These are phyloP conservation scores for Hanseniaspora lachancei DNA, from an alignment of 805 yeast species.

Conservation along the genomic window DNA sequence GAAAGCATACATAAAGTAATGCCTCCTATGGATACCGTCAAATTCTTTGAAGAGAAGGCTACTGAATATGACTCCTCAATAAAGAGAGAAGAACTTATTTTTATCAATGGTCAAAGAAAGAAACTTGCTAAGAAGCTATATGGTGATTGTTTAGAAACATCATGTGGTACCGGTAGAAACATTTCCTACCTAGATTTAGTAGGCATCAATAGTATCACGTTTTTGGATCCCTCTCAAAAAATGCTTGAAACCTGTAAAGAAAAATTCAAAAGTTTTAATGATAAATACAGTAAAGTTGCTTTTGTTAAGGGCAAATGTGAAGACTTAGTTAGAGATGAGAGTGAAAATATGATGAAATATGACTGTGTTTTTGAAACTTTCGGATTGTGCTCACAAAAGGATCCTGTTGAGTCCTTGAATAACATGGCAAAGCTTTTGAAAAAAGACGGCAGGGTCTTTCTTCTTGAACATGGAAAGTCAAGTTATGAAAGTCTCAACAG, in stretches of 20 bases:
- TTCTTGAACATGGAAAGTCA: slow-evolving; percentile 89
- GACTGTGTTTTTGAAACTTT: slow-evolving; percentile 90
- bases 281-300: slow-evolving; percentile 58
- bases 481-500: slow-evolving; percentile 63
- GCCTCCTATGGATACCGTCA: slow-evolving; percentile 69
- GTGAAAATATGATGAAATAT: slow-evolving; percentile 39
- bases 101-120: slow-evolving; percentile 48
- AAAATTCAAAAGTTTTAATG: slow-evolving; percentile 57
- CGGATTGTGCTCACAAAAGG: slow-evolving; percentile 91
- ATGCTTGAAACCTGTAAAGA: slow-evolving; percentile 74
- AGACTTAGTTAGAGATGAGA: slow-evolving; percentile 39
- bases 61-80: slow-evolving; percentile 68
- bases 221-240: slow-evolving; percentile 66
- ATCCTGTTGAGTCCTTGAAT: slow-evolving; percentile 69
- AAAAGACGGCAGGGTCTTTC: slow-evolving; percentile 79
- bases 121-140: slow-evolving; percentile 64
- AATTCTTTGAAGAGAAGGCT: slow-evolving; percentile 66
- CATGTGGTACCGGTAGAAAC: slow-evolving; percentile 94
- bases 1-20: slow-evolving; percentile 30
- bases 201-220: slow-evolving; percentile 58
- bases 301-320: slow-evolving; percentile 88
- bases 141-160: slow-evolving; percentile 89
- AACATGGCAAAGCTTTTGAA: slow-evolving; percentile 61
- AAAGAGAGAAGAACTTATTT: slow-evolving; percentile 38
- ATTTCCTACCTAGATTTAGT: slow-evolving; percentile 56